Evolutionary conservation across 768 basidiomycete species (phyloP).

Genomic region (Dioszegia aurantiaca): DNA sequence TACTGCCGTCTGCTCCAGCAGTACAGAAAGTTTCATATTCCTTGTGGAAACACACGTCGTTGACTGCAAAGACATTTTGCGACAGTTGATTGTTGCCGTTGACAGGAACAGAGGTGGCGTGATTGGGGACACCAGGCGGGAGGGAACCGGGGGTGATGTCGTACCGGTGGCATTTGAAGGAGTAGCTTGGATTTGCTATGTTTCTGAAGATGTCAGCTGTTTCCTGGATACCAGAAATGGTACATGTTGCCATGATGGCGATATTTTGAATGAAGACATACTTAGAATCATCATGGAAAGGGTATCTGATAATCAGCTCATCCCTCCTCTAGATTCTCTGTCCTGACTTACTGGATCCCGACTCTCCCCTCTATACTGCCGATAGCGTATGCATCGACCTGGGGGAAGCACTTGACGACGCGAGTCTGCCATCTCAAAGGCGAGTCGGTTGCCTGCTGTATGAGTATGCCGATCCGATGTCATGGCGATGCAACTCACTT

Average conservation of each 20-base stretch:
- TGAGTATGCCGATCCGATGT: constrained; percentile 12
- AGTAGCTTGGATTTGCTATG: constrained; percentile 68
- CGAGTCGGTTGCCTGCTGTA: constrained; percentile 67
- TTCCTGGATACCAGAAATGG: too few species aligned
- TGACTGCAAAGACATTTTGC: constrained; percentile 74
- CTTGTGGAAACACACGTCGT: constrained; percentile 81
- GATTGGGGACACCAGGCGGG: constrained; percentile 41
- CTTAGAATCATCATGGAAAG: constrained; percentile 27
- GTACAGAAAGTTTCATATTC: constrained; percentile 82
- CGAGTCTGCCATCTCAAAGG: constrained; percentile 66
- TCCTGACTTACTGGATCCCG: constrained; percentile 92
- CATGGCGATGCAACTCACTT: constrained; percentile 56
- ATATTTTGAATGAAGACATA: neutral
- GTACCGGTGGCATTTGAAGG: constrained; percentile 64
- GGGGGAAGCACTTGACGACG: constrained; percentile 53
- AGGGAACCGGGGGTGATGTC: constrained; percentile 37
- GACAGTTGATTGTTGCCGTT: constrained; percentile 58
- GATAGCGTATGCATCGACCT: constrained; percentile 53
- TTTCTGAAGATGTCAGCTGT: too few species aligned
- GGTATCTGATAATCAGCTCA: constrained; percentile 21
- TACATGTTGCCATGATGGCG: too few species aligned
- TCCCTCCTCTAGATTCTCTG: too few species aligned
- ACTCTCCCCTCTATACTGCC: constrained; percentile 66
- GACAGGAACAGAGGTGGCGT: constrained; percentile 59
- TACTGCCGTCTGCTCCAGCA: constrained; percentile 57